Evolutionary conservation across 805 yeast genomes (phyloP).

Genomic region (Wickerhamiella bombiphila): DNA sequence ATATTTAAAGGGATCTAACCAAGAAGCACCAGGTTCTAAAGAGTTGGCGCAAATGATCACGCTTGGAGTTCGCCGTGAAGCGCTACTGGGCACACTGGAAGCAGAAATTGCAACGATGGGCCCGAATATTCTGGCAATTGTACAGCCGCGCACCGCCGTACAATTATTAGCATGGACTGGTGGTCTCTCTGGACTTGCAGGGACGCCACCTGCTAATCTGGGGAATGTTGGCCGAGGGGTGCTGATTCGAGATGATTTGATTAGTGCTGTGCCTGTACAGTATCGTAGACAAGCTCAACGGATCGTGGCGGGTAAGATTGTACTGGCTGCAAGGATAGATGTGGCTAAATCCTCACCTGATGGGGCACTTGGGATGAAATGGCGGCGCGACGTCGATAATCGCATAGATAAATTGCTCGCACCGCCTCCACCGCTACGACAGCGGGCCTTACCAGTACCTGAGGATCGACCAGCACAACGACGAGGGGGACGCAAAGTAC

Average conservation of each 20-base stretch:
- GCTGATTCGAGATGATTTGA: constrained; percentile 7
- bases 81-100: neutral
- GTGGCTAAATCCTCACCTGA: constrained; percentile 30
- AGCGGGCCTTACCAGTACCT: constrained; percentile 61
- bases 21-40: too few relatives aligned
- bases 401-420: constrained; percentile 58
- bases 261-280: constrained; percentile 15
- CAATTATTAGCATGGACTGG: constrained; percentile 57
- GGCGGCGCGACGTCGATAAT: constrained; percentile 42
- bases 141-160: constrained; percentile 62
- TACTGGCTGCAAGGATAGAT: constrained; percentile 76
- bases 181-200: constrained; percentile 49
- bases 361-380: constrained; percentile 41
- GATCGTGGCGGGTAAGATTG: constrained; percentile 62
- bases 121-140: constrained; percentile 61
- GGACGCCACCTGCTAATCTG: constrained; percentile 69
- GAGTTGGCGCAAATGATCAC: too few relatives aligned
- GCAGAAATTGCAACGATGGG: constrained; percentile 29
- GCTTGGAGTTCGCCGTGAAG: too few relatives aligned
- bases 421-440: constrained; percentile 54
- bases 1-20: too few relatives aligned
- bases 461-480: constrained; percentile 62
- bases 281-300: constrained; percentile 52
- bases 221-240: constrained; percentile 37
- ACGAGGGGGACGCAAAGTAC: constrained; percentile 69